Evolutionary conservation across 2,329 filamentous ascomycete genomes (phyloP).

Genomic region (Alternaria triticimaculans): DNA sequence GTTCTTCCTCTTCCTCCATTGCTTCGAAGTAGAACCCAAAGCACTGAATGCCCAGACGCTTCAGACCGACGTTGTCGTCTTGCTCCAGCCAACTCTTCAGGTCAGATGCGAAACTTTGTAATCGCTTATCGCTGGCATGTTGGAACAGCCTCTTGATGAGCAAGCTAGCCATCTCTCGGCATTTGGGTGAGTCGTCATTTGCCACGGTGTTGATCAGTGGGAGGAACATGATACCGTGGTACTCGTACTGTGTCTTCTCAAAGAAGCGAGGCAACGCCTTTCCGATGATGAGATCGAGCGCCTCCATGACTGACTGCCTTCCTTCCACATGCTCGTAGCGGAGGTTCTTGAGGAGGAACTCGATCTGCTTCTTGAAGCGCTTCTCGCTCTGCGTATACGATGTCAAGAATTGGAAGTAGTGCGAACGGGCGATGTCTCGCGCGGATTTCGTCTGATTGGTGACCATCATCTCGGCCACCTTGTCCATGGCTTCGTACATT

Average conservation of each 20-base stretch:
- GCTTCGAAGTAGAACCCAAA: slow-evolving; percentile 85
- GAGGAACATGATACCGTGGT: slow-evolving; percentile 81
- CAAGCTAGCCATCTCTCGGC: slow-evolving; percentile 79
- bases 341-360: slow-evolving; percentile 87
- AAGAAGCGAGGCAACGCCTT: slow-evolving; percentile 69
- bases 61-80: slow-evolving; percentile 72
- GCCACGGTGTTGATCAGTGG: slow-evolving; percentile 84
- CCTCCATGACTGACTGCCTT: slow-evolving; percentile 90
- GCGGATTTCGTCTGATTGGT: slow-evolving; percentile 91
- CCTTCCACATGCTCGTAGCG: slow-evolving; percentile 90
- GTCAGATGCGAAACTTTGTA: slow-evolving; percentile 72
- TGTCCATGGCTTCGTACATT: slow-evolving; percentile 90
- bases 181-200: slow-evolving; percentile 88
- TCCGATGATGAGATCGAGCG: slow-evolving; percentile 81
- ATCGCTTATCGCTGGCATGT: slow-evolving; percentile 74
- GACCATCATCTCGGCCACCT: slow-evolving; percentile 85
- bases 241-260: slow-evolving; percentile 76
- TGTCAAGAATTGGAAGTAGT: slow-evolving; percentile 91
- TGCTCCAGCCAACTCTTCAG: slow-evolving; percentile 79
- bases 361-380: slow-evolving; percentile 86
- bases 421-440: slow-evolving; percentile 83
- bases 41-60: slow-evolving; percentile 76
- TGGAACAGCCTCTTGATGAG: slow-evolving; percentile 83
- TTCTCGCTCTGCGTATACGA: slow-evolving; percentile 93
- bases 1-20: slow-evolving; percentile 55